phyloP scores from a whole-genome alignment of 352 stramenopile genomes.

The Pythium phragmitis region DNA sequence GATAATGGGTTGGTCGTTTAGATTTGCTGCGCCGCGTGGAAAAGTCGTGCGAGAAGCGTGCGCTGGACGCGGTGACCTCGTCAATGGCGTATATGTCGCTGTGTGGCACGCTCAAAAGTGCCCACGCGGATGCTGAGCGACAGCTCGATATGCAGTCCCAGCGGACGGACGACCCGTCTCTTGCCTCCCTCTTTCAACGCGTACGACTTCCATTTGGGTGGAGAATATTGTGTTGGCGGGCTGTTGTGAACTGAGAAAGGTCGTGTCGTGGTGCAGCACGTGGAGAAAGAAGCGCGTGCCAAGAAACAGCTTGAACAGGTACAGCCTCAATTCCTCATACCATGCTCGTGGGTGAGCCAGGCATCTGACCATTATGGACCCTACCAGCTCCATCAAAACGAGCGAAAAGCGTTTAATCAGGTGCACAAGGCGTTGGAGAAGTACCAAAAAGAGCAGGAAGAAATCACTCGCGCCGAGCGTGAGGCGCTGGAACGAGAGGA shows the following conservation, averaged over 20 bases:
- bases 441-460: conserved; percentile 44
- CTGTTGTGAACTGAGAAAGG: background rate
- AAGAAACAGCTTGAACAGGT: conserved; percentile 34
- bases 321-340: background rate
- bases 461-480: conserved; percentile 31
- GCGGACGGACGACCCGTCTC: conserved; percentile 9
- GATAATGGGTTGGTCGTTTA: conserved; percentile 13
- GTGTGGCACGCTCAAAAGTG: conserved; percentile 56
- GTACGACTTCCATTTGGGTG: conserved; percentile 8
- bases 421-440: conserved; percentile 49
- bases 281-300: conserved; percentile 38
- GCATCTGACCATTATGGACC: background rate
- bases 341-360: background rate
- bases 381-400: conserved; percentile 34
- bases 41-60: conserved; percentile 58
- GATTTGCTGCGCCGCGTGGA: conserved; percentile 68
- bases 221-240: conserved; percentile 2
- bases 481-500: conserved; percentile 39
- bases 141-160: conserved; percentile 35
- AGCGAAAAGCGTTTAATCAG: conserved; percentile 40
- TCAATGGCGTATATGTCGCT: conserved; percentile 59
- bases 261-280: conserved; percentile 18
- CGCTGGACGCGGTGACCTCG: conserved; percentile 47
- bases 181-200: conserved; percentile 33
- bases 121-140: conserved; percentile 49